Conservation (phyloP, 106 monocot species). For the Dendrobium nobile region DNA sequence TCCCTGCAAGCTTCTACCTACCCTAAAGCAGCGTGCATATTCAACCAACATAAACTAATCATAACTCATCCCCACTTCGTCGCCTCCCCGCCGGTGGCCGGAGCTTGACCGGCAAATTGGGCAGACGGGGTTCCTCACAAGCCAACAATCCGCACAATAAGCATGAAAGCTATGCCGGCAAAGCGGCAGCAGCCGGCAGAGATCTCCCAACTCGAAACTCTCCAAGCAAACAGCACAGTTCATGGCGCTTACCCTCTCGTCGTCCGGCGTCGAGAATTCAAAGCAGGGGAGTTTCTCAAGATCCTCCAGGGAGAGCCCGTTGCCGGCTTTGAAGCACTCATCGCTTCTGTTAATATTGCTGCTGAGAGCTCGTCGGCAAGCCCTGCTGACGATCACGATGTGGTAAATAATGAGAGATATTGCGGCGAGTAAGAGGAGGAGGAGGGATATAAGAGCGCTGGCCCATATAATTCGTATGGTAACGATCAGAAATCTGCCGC, state of each 20-base stretch:
- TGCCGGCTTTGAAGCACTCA: background rate
- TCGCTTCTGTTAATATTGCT: background rate
- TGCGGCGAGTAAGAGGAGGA: constrained; percentile 25
- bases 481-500: background rate
- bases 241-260: background rate
- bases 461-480: constrained; percentile 5
- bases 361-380: constrained; percentile 7
- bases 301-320: constrained; percentile 36
- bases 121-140: constrained; percentile 32
- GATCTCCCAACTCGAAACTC: constrained; percentile 35
- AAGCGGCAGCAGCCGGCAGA: constrained; percentile 39
- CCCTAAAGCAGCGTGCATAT: background rate
- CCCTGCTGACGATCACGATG: constrained; percentile 25
- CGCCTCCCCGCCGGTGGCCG: background rate
- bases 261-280: background rate
- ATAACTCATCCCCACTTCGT: background rate
- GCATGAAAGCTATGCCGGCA: constrained; percentile 60
- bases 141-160: constrained; percentile 48
- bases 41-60: background rate
- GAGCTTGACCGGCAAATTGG: constrained; percentile 39
- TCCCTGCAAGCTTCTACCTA: background rate
- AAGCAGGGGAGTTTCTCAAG: constrained; percentile 40
- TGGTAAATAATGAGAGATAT: constrained; percentile 28
- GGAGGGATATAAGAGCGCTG: constrained; percentile 17
- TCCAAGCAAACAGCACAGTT: constrained; percentile 52